Conservation (phyloP, 805 yeast species). For the Starmerella stellata region DNA sequence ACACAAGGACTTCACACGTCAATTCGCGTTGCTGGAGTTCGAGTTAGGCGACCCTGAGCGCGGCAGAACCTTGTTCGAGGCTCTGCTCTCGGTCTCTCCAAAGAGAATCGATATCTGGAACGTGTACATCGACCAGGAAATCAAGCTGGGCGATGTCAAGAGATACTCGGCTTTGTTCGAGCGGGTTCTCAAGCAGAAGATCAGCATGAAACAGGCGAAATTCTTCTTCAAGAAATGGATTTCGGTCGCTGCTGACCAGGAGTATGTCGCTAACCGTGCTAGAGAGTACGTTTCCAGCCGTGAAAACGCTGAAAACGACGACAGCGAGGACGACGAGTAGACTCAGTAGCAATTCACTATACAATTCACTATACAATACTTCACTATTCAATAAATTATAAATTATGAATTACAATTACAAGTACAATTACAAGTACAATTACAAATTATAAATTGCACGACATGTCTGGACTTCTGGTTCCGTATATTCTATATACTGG, state of each 20-base stretch:
- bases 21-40: constrained; percentile 79
- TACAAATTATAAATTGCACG: no score
- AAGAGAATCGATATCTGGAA: constrained; percentile 90
- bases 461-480: no score
- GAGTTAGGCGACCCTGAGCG: constrained; percentile 70
- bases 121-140: constrained; percentile 85
- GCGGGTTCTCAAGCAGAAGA: constrained; percentile 47
- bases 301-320: not conserved
- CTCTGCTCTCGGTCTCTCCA: constrained; percentile 73
- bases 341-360: no score
- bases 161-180: constrained; percentile 68
- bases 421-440: no score
- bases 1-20: constrained; percentile 48
- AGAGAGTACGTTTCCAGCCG: constrained; percentile 42
- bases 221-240: constrained; percentile 91
- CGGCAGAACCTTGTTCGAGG: constrained; percentile 88
- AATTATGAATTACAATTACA: no score
- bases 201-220: constrained; percentile 77
- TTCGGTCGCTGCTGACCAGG: constrained; percentile 55
- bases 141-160: constrained; percentile 42
- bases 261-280: constrained; percentile 81
- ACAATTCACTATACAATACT: no score
- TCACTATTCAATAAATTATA: no score
- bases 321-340: constrained; percentile 2
- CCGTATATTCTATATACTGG: no score